Evolutionary conservation across 73 alveolate genomes (phyloP).

Genomic region (Symbiodinium natans): DNA sequence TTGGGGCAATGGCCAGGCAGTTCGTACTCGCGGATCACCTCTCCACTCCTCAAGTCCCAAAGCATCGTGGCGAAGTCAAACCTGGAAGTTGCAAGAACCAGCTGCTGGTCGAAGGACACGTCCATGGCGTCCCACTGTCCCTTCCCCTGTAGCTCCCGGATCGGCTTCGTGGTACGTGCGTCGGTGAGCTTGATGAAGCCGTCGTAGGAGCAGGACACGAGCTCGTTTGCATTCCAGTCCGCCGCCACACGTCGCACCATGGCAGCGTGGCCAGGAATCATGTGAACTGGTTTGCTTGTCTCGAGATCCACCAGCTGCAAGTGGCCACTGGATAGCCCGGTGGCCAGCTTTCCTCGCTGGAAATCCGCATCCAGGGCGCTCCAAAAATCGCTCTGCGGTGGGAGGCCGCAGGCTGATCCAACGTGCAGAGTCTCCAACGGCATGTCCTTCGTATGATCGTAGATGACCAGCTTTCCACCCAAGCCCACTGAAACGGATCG

Average conservation of each 20-base stretch:
- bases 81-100: constrained; percentile 13
- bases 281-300: background rate
- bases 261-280: background rate
- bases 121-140: constrained; percentile 66
- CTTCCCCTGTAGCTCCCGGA: background rate
- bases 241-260: background rate
- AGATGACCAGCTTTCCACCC: constrained; percentile 12
- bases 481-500: constrained; percentile 45
- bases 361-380: background rate
- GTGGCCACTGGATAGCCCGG: constrained; percentile 25
- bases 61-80: background rate
- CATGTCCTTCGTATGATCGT: constrained; percentile 35
- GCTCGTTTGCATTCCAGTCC: background rate
- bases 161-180: background rate
- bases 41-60: constrained; percentile 31
- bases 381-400: background rate
- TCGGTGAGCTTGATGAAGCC: background rate
- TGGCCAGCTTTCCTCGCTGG: constrained; percentile 7
- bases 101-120: background rate
- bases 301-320: constrained; percentile 20
- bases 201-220: background rate
- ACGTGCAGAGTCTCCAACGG: no score
- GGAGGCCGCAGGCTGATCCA: background rate
- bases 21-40: background rate
- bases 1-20: constrained; percentile 51